Conservation (phyloP, 73 alveolate species). For the Paramecium pentaurelia region DNA sequence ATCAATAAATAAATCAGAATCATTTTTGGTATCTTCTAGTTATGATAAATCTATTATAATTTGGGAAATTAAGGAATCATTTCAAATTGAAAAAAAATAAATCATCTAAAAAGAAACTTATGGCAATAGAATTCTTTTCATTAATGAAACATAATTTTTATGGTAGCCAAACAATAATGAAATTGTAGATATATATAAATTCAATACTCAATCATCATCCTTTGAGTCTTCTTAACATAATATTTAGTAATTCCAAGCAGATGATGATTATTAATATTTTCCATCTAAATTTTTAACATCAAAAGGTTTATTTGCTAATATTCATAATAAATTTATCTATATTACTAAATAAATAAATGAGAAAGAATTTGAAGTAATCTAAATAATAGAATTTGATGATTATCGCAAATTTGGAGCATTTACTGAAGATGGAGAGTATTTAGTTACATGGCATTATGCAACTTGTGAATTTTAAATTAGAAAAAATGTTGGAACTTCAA, state of each 20-base stretch:
- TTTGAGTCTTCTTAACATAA: background rate
- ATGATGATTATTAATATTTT: background rate
- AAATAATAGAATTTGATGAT: background rate
- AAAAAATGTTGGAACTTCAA: background rate
- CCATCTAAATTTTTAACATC: background rate
- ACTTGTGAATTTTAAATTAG: background rate
- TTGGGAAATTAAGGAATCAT: background rate
- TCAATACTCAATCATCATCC: background rate
- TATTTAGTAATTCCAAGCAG: background rate
- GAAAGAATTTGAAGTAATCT: background rate
- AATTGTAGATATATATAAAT: background rate
- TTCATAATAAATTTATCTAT: background rate
- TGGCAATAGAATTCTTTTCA: background rate
- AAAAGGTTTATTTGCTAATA: background rate
- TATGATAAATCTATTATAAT: background rate
- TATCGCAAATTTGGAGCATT: background rate
- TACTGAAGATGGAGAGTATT: background rate
- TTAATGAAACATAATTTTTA: background rate
- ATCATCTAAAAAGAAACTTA: background rate
- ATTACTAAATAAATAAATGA: background rate
- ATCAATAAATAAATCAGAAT: background rate
- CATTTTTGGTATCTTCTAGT: background rate
- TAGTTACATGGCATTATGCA: background rate
- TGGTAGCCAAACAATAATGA: background rate
- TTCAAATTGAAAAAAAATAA: background rate